These are phyloP conservation scores for Coniochaeta sp. DNA, from an alignment of 2,329 filamentous ascomycete species.

Conservation along the genomic window DNA sequence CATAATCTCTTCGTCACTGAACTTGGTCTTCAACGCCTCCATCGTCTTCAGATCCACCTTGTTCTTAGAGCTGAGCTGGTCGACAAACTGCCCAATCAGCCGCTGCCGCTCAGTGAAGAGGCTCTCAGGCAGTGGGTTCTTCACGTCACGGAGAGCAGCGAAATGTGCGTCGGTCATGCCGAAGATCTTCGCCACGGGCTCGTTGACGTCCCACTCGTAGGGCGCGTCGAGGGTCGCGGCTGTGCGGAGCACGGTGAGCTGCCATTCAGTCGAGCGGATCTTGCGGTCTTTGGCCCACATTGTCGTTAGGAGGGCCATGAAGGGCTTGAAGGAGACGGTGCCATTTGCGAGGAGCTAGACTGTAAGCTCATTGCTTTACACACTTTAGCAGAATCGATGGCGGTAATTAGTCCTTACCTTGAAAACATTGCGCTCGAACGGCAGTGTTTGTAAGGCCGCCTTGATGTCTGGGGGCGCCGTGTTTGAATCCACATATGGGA, in stretches of 20 bases:
- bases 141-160: slow-evolving; percentile 4
- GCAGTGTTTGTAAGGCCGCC: not conserved
- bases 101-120: slow-evolving; percentile 7
- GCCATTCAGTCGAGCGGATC: slow-evolving; percentile 12
- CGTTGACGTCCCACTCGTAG: slow-evolving; percentile 17
- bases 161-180: slow-evolving; percentile 9
- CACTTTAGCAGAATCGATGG: too few relatives aligned
- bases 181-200: slow-evolving; percentile 13
- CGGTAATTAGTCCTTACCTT: not conserved
- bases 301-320: slow-evolving; percentile 7
- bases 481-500: not conserved
- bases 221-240: slow-evolving; percentile 13
- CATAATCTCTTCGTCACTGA: slow-evolving; percentile 12
- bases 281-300: slow-evolving; percentile 7
- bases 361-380: not conserved
- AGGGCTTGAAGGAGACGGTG: slow-evolving; percentile 5
- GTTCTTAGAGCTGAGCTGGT: slow-evolving; percentile 8
- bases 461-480: not conserved
- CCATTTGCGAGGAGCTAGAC: not conserved
- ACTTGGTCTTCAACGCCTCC: slow-evolving; percentile 6
- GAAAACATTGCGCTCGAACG: not conserved
- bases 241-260: slow-evolving; percentile 15
- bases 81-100: slow-evolving; percentile 7
- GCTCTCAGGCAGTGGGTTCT: not conserved
- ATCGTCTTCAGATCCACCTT: slow-evolving; percentile 8